Evolutionary conservation across 2,329 filamentous ascomycete genomes (phyloP).

Genomic region (Elsinoe australis): DNA sequence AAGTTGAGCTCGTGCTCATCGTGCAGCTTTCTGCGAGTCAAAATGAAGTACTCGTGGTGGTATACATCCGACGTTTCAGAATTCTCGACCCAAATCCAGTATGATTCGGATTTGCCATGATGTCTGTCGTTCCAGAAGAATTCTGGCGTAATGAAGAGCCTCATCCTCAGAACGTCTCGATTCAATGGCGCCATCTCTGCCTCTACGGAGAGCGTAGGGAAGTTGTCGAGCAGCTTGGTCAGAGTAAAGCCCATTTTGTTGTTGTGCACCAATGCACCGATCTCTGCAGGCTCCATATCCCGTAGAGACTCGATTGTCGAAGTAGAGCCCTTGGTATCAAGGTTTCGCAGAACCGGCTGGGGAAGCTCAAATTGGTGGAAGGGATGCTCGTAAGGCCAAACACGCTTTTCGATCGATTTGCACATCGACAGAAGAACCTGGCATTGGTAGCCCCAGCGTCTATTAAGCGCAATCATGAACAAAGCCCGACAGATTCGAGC

Average conservation of each 20-base stretch:
- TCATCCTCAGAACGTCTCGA: constrained; percentile 86
- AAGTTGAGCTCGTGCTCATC: constrained; percentile 98
- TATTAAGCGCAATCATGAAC: constrained; percentile 95
- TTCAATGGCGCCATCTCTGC: constrained; percentile 94
- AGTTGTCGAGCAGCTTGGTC: constrained; percentile 73
- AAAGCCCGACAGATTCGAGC: constrained; percentile 88
- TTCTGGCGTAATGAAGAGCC: constrained; percentile 76
- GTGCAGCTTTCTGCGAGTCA: constrained; percentile 79
- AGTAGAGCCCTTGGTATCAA: constrained; percentile 70
- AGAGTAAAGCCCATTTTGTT: constrained; percentile 77
- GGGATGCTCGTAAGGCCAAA: constrained; percentile 93
- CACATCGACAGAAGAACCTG: constrained; percentile 82
- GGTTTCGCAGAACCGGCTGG: constrained; percentile 69
- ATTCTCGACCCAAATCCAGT: constrained; percentile 98
- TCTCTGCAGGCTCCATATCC: constrained; percentile 89
- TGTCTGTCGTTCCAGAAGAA: constrained; percentile 92
- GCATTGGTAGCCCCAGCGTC: constrained; percentile 93
- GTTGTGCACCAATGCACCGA: constrained; percentile 87
- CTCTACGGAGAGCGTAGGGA: constrained; percentile 84
- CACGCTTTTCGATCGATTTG: constrained; percentile 92
- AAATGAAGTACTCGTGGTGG: constrained; percentile 93
- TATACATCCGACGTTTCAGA: constrained; percentile 97
- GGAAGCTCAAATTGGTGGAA: constrained; percentile 92
- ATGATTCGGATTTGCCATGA: constrained; percentile 90
- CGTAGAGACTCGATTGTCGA: constrained; percentile 73